phyloP scores from a whole-genome alignment of 1,139 yeast genomes.

The Nakaseomyces nivariensis region DNA sequence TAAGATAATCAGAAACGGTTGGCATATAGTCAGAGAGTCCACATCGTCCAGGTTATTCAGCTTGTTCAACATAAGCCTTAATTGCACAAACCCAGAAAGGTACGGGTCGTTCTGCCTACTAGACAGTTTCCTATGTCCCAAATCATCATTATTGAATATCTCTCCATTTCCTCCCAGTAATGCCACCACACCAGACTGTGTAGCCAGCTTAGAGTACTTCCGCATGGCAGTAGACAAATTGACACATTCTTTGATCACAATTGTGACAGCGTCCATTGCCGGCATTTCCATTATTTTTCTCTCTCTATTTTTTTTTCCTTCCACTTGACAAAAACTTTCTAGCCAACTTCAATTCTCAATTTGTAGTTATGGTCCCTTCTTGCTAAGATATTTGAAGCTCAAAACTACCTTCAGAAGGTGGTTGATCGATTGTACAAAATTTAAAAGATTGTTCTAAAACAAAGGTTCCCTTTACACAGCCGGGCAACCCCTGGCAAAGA shows the following conservation, averaged over 20 bases:
- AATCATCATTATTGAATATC: conserved; percentile 26
- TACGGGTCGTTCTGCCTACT: conserved; percentile 55
- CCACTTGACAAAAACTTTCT: too few species aligned
- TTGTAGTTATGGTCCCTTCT: too few species aligned
- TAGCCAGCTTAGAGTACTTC: conserved; percentile 35
- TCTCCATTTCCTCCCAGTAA: conserved; percentile 52
- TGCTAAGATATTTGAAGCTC: too few species aligned
- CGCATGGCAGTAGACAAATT: conserved; percentile 85
- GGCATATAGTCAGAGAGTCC: conserved; percentile 62
- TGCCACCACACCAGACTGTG: conserved; percentile 80
- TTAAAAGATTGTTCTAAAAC: too few species aligned
- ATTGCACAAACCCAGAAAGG: conserved; percentile 66
- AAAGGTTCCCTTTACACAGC: too few species aligned
- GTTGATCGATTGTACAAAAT: too few species aligned
- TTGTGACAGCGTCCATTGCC: conserved; percentile 66
- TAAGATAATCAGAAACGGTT: conserved; percentile 76
- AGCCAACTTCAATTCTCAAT: too few species aligned
- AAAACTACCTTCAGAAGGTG: too few species aligned
- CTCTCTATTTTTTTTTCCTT: not conserved
- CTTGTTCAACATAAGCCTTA: conserved; percentile 58
- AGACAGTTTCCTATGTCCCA: conserved; percentile 4
- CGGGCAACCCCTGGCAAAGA: too few species aligned
- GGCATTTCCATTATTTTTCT: not conserved
- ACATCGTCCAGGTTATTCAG: conserved; percentile 43
- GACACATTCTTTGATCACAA: conserved; percentile 83